phyloP scores from a whole-genome alignment of 768 basidiomycete genomes.

The Tephrocybe rancida region DNA sequence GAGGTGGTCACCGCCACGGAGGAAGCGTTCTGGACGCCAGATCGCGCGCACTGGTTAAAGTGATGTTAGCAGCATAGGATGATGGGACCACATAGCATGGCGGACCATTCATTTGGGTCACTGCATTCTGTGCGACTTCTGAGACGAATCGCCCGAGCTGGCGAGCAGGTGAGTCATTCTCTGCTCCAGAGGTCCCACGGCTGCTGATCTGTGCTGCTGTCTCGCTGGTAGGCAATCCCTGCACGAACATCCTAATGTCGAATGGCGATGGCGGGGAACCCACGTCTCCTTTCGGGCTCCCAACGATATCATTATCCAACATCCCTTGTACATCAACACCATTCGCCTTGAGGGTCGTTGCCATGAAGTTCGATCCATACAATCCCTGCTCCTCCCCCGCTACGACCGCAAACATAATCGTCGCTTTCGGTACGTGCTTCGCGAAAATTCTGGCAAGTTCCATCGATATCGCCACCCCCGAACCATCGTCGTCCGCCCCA shows the following conservation, averaged over 20 bases:
- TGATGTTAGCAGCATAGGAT: neutral
- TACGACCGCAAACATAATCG: conserved; percentile 54
- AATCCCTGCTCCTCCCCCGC: conserved; percentile 57
- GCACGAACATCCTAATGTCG: conserved; percentile 53
- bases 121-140: conserved; percentile 51
- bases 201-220: conserved; percentile 34
- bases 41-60: conserved; percentile 45
- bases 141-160: conserved; percentile 53
- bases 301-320: conserved; percentile 61
- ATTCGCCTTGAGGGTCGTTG: conserved; percentile 39
- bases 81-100: neutral
- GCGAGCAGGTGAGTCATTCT: conserved; percentile 55
- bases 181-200: conserved; percentile 46
- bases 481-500: conserved; percentile 57
- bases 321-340: conserved; percentile 57
- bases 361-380: conserved; percentile 50
- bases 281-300: conserved; percentile 51
- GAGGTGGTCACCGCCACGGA: conserved; percentile 57
- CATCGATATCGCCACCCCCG: conserved; percentile 57
- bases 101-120: conserved; percentile 53
- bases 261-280: conserved; percentile 43
- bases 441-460: conserved; percentile 55
- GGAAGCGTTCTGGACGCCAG: conserved; percentile 54
- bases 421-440: conserved; percentile 46
- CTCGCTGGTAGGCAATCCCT: conserved; percentile 51